Percentiles rank a stretch among this genome's conserved stretches.
Conservation (phyloP, 2,329 filamentous ascomycete genomes). For the Cercospora beticola region DNA sequence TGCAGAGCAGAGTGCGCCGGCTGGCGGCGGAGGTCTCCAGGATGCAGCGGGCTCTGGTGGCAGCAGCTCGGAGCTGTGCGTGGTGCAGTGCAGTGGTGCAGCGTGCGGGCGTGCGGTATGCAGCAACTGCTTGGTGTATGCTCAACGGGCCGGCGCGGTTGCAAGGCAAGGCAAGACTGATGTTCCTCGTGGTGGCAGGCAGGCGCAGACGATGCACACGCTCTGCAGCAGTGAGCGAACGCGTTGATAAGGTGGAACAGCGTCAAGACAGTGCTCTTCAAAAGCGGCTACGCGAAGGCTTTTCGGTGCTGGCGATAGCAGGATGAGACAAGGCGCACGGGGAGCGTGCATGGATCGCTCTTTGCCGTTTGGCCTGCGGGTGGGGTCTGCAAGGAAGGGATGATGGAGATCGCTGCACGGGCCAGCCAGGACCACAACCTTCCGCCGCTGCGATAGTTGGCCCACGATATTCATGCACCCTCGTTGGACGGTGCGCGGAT, state of each 20-base stretch:
- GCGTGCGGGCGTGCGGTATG: background rate
- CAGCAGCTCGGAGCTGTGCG: background rate
- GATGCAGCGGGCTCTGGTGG: background rate
- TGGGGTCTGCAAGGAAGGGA: constrained; percentile 8
- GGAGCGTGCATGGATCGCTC: constrained; percentile 4
- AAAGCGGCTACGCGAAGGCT: constrained; percentile 10
- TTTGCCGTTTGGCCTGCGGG: background rate
- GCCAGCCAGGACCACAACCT: background rate
- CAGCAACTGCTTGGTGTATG: background rate
- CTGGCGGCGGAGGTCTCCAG: constrained; percentile 5
- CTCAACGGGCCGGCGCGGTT: constrained; percentile 6
- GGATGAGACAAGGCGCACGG: constrained; percentile 9
- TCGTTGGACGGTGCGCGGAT: background rate
- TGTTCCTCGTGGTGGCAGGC: background rate
- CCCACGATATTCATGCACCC: constrained; percentile 4
- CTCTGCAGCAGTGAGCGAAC: background rate
- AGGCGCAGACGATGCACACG: background rate
- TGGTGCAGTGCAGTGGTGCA: background rate
- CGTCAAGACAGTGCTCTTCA: background rate
- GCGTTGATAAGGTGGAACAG: constrained; percentile 1
- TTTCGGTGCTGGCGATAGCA: constrained; percentile 4
- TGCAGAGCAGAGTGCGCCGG: constrained; percentile 1
- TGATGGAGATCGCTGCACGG: background rate
- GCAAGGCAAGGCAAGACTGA: constrained; percentile 2
- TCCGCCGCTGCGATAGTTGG: background rate